phyloP scores from a whole-genome alignment of 2,329 filamentous ascomycete species.

The Penicillium sclerotigenum region DNA sequence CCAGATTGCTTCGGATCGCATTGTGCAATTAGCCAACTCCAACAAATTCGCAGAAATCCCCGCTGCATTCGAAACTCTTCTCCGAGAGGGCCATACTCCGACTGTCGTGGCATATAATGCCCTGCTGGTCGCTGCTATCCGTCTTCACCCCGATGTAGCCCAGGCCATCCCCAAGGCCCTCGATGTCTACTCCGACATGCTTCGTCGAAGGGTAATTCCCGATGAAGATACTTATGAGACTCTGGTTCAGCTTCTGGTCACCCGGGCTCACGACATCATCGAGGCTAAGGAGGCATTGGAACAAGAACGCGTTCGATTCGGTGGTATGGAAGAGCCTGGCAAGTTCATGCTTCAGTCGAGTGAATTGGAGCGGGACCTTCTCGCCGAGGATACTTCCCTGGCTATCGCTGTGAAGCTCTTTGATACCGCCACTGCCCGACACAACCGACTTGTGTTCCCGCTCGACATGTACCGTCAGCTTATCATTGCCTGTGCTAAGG shows the following conservation, averaged over 20 bases:
- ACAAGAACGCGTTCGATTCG: constrained; percentile 78
- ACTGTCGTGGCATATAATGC: constrained; percentile 88
- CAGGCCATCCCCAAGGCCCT: constrained; percentile 87
- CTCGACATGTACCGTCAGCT: constrained; percentile 80
- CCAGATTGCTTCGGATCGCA: constrained; percentile 70
- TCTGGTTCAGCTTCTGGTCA: constrained; percentile 76
- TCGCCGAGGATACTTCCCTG: constrained; percentile 82
- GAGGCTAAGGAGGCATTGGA: constrained; percentile 70
- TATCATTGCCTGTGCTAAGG: constrained; percentile 80
- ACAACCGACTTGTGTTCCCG: constrained; percentile 64
- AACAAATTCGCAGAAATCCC: constrained; percentile 84
- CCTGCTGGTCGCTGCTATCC: constrained; percentile 77
- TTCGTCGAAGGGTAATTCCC: constrained; percentile 75
- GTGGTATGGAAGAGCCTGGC: constrained; percentile 76
- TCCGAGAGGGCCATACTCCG: constrained; percentile 76
- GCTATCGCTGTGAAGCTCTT: constrained; percentile 84
- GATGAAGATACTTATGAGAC: constrained; percentile 85
- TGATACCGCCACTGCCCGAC: constrained; percentile 65
- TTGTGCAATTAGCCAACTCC: constrained; percentile 68
- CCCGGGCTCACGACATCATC: constrained; percentile 74
- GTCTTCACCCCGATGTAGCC: constrained; percentile 72
- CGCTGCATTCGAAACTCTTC: constrained; percentile 83
- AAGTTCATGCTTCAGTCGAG: constrained; percentile 87
- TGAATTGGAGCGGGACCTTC: constrained; percentile 80
- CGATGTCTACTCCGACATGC: constrained; percentile 96